These are phyloP conservation scores for Candida gorgasii DNA, from an alignment of 805 yeast species.

Conservation along the genomic window DNA sequence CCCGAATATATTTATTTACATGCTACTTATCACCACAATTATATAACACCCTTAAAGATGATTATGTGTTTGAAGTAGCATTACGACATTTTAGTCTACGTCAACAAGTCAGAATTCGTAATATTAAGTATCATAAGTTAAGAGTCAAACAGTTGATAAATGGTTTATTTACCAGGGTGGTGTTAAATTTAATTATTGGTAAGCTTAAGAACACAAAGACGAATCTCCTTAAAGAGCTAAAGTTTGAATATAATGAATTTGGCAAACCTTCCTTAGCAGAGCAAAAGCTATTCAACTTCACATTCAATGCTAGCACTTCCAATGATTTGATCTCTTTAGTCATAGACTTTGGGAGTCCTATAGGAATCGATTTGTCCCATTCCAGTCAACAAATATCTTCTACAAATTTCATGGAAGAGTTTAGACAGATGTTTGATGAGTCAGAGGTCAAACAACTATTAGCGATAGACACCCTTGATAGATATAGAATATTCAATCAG, in stretches of 20 bases:
- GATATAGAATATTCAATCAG: slow-evolving; percentile 47
- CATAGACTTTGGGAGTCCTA: slow-evolving; percentile 24
- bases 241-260: slow-evolving; percentile 32
- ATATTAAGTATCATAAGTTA: slow-evolving; percentile 35
- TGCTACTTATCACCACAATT: slow-evolving; percentile 16
- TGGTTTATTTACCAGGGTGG: slow-evolving; percentile 44
- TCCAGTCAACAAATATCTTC: slow-evolving; percentile 28
- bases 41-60: slow-evolving; percentile 24
- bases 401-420: slow-evolving; percentile 32
- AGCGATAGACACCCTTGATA: slow-evolving; percentile 15
- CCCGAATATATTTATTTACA: slow-evolving; percentile 13
- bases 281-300: background rate
- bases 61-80: slow-evolving; percentile 49
- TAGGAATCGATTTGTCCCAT: slow-evolving; percentile 43
- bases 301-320: slow-evolving; percentile 65
- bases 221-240: slow-evolving; percentile 23
- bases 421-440: slow-evolving; percentile 42
- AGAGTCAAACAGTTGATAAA: slow-evolving; percentile 43
- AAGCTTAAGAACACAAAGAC: slow-evolving; percentile 4
- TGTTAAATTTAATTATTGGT: slow-evolving; percentile 33
- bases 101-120: slow-evolving; percentile 42
- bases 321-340: slow-evolving; percentile 49
- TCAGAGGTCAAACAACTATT: slow-evolving; percentile 35
- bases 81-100: slow-evolving; percentile 44
- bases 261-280: slow-evolving; percentile 58